These are phyloP conservation scores for Boletus pseudo-olivaceus DNA, from an alignment of 768 basidiomycete genomes.

Conservation along the genomic window DNA sequence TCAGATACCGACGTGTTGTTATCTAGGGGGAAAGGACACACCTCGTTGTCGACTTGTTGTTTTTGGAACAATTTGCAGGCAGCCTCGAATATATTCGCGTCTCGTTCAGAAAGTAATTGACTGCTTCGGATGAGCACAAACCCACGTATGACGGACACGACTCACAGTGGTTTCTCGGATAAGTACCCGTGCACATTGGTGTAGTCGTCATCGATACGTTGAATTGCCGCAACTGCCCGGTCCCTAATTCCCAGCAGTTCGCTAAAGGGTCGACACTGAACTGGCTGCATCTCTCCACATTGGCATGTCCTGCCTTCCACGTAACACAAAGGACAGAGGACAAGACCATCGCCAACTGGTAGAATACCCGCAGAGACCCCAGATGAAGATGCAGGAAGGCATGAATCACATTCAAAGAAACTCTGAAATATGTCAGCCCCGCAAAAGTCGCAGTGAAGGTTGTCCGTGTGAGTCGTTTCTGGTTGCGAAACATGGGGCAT, in stretches of 20 bases:
- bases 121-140: slow-evolving; percentile 17
- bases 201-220: slow-evolving; percentile 11
- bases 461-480: slow-evolving; percentile 16
- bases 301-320: slow-evolving; percentile 72
- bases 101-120: slow-evolving; percentile 20
- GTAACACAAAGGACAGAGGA: slow-evolving; percentile 70
- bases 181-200: slow-evolving; percentile 9
- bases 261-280: slow-evolving; percentile 52
- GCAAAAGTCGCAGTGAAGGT: slow-evolving; percentile 72
- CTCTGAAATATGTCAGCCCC: slow-evolving; percentile 78
- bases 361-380: slow-evolving; percentile 10
- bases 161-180: slow-evolving; percentile 22
- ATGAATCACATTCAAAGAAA: slow-evolving; percentile 66
- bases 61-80: slow-evolving; percentile 26
- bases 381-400: slow-evolving; percentile 32
- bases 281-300: slow-evolving; percentile 58
- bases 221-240: slow-evolving; percentile 32
- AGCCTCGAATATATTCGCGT: slow-evolving; percentile 32
- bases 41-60: slow-evolving; percentile 16
- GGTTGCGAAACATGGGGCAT: slow-evolving; percentile 31
- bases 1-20: background rate
- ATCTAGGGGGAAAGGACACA: background rate
- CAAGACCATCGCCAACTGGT: slow-evolving; percentile 40
- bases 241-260: slow-evolving; percentile 45
- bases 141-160: background rate